These are phyloP conservation scores for Solanum megistacrolobum DNA, from an alignment of 257 asterid genomes.

Conservation along the genomic window DNA sequence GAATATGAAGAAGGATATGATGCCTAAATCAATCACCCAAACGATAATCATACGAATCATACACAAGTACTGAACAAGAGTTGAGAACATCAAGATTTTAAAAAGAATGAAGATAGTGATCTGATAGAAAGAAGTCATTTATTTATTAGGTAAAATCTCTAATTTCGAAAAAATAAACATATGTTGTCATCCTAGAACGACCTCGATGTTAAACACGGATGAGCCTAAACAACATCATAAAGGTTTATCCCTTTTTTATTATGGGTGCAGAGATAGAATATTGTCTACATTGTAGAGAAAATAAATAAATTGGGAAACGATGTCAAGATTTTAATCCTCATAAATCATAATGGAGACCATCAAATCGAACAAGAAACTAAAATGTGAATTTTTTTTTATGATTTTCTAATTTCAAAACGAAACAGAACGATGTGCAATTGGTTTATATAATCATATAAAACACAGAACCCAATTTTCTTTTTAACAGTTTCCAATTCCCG, in stretches of 20 bases:
- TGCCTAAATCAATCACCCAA: neutral
- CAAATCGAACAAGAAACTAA: neutral
- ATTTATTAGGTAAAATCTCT: neutral
- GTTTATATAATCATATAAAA: neutral
- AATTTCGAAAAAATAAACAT: neutral
- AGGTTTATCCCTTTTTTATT: neutral
- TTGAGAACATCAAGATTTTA: neutral
- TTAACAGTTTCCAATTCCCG: neutral
- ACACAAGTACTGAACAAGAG: neutral
- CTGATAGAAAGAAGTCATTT: neutral
- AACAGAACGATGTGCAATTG: neutral
- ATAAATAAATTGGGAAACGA: neutral
- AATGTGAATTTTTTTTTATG: neutral
- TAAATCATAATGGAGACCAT: neutral
- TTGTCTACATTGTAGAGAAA: neutral
- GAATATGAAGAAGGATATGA: neutral
- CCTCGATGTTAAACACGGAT: neutral
- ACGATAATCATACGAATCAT: neutral
- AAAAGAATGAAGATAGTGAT: neutral
- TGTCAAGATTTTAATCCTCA: neutral
- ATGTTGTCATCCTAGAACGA: neutral
- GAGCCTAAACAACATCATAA: neutral
- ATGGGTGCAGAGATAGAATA: neutral
- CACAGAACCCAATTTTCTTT: neutral
- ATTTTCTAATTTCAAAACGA: neutral